Evolutionary conservation across 768 basidiomycete species (phyloP).

Genomic region (Cyclocybe cylindracea): DNA sequence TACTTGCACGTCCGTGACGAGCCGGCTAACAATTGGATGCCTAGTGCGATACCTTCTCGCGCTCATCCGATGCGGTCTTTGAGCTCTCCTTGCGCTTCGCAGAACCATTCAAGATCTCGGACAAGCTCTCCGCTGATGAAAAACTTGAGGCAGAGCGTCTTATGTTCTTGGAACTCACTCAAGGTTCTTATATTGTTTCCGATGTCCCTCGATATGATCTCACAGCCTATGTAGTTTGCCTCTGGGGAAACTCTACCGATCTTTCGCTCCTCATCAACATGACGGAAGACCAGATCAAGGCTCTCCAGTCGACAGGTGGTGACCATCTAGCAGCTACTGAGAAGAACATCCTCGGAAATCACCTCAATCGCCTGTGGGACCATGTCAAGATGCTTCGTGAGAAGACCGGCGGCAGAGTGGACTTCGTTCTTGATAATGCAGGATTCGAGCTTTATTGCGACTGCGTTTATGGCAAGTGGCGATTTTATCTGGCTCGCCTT

Average conservation of each 20-base stretch:
- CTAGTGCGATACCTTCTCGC: constrained; percentile 93
- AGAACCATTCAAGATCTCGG: constrained; percentile 71
- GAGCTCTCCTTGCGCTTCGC: constrained; percentile 92
- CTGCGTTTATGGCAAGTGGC: constrained; percentile 69
- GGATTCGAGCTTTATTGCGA: constrained; percentile 90
- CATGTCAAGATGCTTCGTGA: constrained; percentile 67
- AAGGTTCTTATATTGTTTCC: constrained; percentile 50
- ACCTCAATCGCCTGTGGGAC: constrained; percentile 72
- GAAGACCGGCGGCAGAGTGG: constrained; percentile 72
- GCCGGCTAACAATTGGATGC: background rate
- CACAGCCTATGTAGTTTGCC: constrained; percentile 62
- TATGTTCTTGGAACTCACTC: constrained; percentile 92
- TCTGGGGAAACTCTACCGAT: constrained; percentile 98
- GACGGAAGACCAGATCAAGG: constrained; percentile 97
- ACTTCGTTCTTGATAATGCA: constrained; percentile 86
- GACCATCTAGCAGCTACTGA: constrained; percentile 93
- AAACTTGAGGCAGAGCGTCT: constrained; percentile 73
- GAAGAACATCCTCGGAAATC: constrained; percentile 93
- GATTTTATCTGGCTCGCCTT: background rate
- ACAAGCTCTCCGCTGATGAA: constrained; percentile 50
- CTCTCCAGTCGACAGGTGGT: constrained; percentile 95
- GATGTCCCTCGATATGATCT: constrained; percentile 1
- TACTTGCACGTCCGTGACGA: background rate
- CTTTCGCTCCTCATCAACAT: constrained; percentile 94
- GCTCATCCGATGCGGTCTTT: constrained; percentile 89